Base-by-base conservation (phyloP, 129 eudicot genomes). In the Deinandra increscens region DNA sequence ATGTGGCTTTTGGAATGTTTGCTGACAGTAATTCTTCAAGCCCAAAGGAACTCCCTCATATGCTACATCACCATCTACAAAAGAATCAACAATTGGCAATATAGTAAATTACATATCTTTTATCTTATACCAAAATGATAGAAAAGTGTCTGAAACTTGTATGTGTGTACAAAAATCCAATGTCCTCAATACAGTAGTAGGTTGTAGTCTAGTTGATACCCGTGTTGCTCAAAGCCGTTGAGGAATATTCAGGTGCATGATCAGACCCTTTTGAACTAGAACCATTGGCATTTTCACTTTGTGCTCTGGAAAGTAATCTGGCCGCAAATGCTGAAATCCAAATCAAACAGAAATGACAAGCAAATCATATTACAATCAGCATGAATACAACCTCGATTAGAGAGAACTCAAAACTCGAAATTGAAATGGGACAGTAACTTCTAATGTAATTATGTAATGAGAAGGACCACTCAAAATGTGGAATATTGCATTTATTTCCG, bases 261-360 rank as follows among this genome's bases (percentile, higher is more conserved):
- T 78, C 84, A 42, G 72, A 70, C 56, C 59, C 83, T 49, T 84
- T 82, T 18, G 78, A 70, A 4, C 85, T 79, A 50, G 87, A 74
- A 71, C 71, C 54, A n/a, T 68, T 73, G 15, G 86, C 72, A 72
- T 76, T 82, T 73, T 62, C 93, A 22, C 71, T 51, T 7, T 83
- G 82, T 58, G 75, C 81, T 71, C 81, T 75, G 31, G 82, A 66
- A 68, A 83, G 68, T 49, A 84, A 53, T 75, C 75, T 78, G 9
- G 74, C 76, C 37, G 85, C 87, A 71, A 92, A 86, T 20, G 96
- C 98, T 92, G 88, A 60, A 78, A 81, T 54, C 10, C 31, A 36
- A 74, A 48, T 51, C 9, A 50, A 13, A 80, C 37, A 58, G 12
- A 60, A 36, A 71, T 11, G 60, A 71, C 51, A 71, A 17, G n/a